Conservation (phyloP, 129 eudicot genomes). For the carrot (Daucus carota) region DH1_v3.0 NC_030385.2:36181501-36182000, state of each 20-base stretch:
- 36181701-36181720: slow-evolving; percentile 93
- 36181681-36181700: slow-evolving; percentile 98
- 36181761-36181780: slow-evolving; percentile 89
- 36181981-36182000: slow-evolving; percentile 71
- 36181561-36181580: not conserved
- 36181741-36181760: slow-evolving; percentile 82
- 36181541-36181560: not conserved
- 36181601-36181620: not conserved
- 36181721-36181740: slow-evolving; percentile 93
- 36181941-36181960: slow-evolving; percentile 99
- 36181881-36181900: slow-evolving; percentile 93
- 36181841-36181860: slow-evolving; percentile 69
- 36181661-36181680: slow-evolving; percentile 99
- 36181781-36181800: slow-evolving; percentile 96
- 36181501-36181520: slow-evolving; percentile 40
- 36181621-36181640: not conserved
- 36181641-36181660: slow-evolving; percentile 44
- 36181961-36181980: slow-evolving; percentile 92
- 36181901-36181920: slow-evolving; percentile 95
- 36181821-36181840: slow-evolving; percentile 74
- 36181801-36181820: slow-evolving; percentile 85
- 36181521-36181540: not conserved
- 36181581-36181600: too few relatives aligned
- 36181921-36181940: slow-evolving; percentile 85
- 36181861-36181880: slow-evolving; percentile 50